These are phyloP conservation scores for Trichoderma sp. DNA, from an alignment of 2,329 filamentous ascomycete species.

Conservation along the genomic window DNA sequence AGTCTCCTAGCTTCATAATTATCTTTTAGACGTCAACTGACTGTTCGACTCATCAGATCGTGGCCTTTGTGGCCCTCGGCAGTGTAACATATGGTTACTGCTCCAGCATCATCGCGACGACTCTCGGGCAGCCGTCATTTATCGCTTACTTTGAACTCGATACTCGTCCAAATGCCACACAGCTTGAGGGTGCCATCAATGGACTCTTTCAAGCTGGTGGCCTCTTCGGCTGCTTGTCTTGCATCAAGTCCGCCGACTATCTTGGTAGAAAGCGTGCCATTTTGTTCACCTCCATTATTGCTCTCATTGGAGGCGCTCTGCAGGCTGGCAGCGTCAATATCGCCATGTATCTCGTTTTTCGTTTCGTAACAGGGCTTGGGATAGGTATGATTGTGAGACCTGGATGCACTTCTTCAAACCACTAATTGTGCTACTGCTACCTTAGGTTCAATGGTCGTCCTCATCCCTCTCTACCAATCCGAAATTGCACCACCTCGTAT, in stretches of 20 bases:
- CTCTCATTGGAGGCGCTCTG: not conserved
- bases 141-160: not conserved
- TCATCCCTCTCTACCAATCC: conserved; percentile 1
- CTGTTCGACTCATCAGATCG: not conserved
- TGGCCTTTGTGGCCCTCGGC: not conserved
- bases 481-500: conserved; percentile 1
- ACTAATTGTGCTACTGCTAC: not conserved
- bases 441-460: not conserved
- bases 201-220: not conserved
- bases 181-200: conserved; percentile 1
- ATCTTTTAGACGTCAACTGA: not conserved
- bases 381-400: not conserved
- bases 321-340: not conserved
- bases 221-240: not conserved
- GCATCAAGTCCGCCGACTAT: not conserved
- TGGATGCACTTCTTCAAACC: not conserved
- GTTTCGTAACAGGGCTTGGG: not conserved
- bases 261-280: conserved; percentile 2
- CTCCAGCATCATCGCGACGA: conserved; percentile 5
- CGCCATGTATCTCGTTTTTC: conserved; percentile 4
- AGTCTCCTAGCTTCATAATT: not conserved
- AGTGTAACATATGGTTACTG: conserved; percentile 2
- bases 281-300: not conserved
- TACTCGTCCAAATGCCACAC: not conserved
- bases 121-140: not conserved